Conservation (phyloP, 2,329 filamentous ascomycete genomes). For the Plectosphaerella plurivora region DNA sequence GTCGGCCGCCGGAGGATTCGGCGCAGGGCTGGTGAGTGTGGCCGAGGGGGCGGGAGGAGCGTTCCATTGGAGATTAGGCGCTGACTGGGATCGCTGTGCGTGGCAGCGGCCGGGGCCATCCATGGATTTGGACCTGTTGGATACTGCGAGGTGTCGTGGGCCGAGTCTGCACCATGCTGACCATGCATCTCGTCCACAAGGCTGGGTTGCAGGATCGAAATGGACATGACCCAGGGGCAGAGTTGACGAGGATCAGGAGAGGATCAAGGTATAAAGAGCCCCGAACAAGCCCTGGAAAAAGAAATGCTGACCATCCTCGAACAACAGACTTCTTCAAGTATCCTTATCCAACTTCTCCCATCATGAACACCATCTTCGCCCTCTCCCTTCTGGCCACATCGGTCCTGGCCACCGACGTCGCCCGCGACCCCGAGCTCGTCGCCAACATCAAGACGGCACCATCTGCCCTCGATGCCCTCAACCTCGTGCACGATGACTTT, state of each 20-base stretch:
- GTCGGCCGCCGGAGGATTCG: background rate
- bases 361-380: background rate
- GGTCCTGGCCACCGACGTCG: background rate
- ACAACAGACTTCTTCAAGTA: background rate
- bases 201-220: slow-evolving; percentile 27
- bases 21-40: background rate
- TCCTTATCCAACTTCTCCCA: background rate
- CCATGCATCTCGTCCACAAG: slow-evolving; percentile 7
- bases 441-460: background rate
- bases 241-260: slow-evolving; percentile 6
- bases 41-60: background rate
- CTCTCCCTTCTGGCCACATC: background rate
- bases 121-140: too few species aligned
- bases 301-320: background rate
- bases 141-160: too few species aligned
- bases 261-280: background rate
- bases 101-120: too few species aligned
- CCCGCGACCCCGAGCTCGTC: background rate
- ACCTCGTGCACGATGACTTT: slow-evolving; percentile 31
- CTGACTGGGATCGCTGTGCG: too few species aligned
- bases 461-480: background rate
- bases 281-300: background rate
- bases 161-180: too few species aligned
- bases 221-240: slow-evolving; percentile 30
- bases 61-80: background rate